phyloP scores from a whole-genome alignment of 768 basidiomycete genomes.

The Xerocomellus amylosporus region DNA sequence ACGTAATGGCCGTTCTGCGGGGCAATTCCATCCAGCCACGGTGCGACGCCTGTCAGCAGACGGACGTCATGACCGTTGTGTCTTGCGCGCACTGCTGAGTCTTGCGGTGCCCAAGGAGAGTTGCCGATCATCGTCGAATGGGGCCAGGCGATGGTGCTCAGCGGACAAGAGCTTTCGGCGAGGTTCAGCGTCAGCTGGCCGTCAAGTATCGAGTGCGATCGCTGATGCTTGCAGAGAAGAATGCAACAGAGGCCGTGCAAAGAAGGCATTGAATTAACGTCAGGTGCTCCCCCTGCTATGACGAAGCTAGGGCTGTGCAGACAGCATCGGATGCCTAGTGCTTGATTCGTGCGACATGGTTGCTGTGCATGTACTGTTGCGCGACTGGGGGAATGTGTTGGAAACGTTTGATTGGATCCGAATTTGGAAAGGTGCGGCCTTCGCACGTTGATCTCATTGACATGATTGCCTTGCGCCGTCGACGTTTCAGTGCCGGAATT shows the following conservation, averaged over 20 bases:
- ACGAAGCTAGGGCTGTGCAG: no score
- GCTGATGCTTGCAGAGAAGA: neutral
- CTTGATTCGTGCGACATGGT: neutral
- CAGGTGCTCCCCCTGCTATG: no score
- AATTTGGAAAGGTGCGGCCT: neutral
- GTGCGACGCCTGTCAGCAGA: neutral
- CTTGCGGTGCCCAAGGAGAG: neutral
- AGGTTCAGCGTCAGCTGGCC: neutral
- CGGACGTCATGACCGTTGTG: no score
- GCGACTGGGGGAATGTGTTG: no score
- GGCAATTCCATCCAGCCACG: neutral
- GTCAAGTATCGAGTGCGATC: neutral
- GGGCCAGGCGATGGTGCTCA: neutral
- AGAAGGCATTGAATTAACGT: no score
- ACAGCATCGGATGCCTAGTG: neutral
- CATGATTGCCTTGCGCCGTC: neutral
- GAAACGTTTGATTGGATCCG: neutral
- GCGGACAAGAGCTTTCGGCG: neutral
- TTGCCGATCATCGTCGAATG: no score
- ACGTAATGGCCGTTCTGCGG: neutral
- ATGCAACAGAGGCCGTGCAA: neutral
- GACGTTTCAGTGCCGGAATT: neutral
- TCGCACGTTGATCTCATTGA: neutral
- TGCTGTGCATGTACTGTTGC: neutral
- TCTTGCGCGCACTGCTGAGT: constrained; percentile 49